These are phyloP conservation scores for Camellia lanceoleosa DNA, from an alignment of 148 eudicot genomes.

Conservation along the genomic window DNA sequence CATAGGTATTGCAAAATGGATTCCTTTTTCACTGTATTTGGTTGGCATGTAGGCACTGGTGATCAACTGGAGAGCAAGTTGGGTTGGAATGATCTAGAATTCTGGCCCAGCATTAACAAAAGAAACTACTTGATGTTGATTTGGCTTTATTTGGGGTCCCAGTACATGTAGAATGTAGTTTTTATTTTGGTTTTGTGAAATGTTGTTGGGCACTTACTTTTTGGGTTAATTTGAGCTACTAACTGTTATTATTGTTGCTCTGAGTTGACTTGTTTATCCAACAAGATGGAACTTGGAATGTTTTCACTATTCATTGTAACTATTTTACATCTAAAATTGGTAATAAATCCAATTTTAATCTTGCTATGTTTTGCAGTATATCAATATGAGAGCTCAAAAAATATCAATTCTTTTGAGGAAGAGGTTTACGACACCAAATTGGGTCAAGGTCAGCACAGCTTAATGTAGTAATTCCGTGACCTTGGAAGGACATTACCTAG, in stretches of 20 bases:
- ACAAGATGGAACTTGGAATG: conserved; percentile 7
- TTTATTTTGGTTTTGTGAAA: neutral
- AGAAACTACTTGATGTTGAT: neutral
- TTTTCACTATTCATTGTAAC: neutral
- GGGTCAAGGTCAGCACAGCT: conserved; percentile 78
- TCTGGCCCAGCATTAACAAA: neutral
- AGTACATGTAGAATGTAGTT: neutral
- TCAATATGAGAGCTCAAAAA: conserved; percentile 80
- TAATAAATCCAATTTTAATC: conserved; percentile 3
- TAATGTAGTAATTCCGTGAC: neutral
- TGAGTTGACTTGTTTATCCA: neutral
- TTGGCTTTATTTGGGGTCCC: neutral
- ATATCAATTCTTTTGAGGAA: conserved; percentile 82
- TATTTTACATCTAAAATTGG: neutral
- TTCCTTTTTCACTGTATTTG: neutral
- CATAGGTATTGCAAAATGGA: neutral
- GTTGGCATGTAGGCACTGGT: neutral
- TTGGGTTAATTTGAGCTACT: neutral
- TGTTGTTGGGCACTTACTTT: neutral
- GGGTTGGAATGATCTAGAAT: neutral
- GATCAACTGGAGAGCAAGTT: neutral
- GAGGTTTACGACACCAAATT: conserved; percentile 88
- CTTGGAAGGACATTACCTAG: conserved; percentile 2
- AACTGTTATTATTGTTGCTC: neutral
- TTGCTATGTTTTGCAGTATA: conserved; percentile 53